These are phyloP conservation scores for Ophiostoma sp. DNA, from an alignment of 2,329 filamentous ascomycete genomes.

Conservation along the genomic window DNA sequence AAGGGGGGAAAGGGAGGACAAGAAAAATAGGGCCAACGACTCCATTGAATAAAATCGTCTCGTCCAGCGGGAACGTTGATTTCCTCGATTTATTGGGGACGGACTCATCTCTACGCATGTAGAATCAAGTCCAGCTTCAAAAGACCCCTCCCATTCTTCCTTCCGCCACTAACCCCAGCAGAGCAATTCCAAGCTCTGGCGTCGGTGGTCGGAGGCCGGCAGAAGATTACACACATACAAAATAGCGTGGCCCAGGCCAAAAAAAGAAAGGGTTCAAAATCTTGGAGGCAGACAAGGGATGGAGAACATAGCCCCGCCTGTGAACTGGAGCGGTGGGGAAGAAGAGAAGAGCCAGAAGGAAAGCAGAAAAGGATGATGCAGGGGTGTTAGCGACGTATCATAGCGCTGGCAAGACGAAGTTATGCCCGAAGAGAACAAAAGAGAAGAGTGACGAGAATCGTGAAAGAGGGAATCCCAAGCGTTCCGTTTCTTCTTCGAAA, in stretches of 20 bases:
- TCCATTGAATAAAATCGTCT: background rate
- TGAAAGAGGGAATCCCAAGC: background rate
- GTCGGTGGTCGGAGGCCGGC: slow-evolving; percentile 10
- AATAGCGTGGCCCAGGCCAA: slow-evolving; percentile 8
- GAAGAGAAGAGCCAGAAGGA: background rate
- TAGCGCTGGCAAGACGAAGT: background rate
- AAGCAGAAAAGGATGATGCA: background rate
- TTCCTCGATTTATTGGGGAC: background rate
- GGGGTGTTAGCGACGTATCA: background rate
- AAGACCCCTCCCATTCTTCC: background rate
- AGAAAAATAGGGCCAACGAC: background rate
- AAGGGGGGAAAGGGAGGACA: background rate
- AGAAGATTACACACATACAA: background rate
- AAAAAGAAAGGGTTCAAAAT: background rate
- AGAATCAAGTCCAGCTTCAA: slow-evolving; percentile 3
- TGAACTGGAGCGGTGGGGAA: background rate
- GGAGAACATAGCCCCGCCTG: background rate
- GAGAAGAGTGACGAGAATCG: background rate
- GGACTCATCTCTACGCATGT: slow-evolving; percentile 21
- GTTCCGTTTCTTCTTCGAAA: background rate
- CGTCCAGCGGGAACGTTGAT: background rate
- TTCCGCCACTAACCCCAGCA: slow-evolving; percentile 3
- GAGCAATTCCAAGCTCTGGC: slow-evolving; percentile 11
- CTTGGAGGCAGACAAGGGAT: background rate
- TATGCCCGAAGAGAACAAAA: background rate